A percentile compares a stretch with the other conserved stretches of the same genome.
phyloP scores from a whole-genome alignment of 495 filamentous ascomycete species.

The Penicillium goetzii region DNA sequence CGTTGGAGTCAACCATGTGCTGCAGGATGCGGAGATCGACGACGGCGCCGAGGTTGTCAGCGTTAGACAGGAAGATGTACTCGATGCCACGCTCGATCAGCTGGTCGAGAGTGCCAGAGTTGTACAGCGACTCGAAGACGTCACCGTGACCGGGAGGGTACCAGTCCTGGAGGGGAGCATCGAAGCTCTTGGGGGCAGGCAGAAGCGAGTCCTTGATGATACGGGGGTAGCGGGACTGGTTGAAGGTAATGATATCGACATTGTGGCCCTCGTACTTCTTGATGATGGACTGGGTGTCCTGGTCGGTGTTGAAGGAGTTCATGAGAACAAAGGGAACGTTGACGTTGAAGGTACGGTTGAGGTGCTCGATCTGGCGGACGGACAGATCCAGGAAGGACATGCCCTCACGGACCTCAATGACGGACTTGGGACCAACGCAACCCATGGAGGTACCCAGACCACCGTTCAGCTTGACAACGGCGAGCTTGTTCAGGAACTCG shows the following conservation, averaged over 20 bases:
- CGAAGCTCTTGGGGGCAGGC: slow-evolving; percentile 86
- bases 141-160: slow-evolving; percentile 99
- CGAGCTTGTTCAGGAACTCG: slow-evolving; percentile 94
- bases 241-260: slow-evolving; percentile 99
- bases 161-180: slow-evolving; percentile 93
- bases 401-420: slow-evolving; percentile 99
- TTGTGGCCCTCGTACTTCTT: slow-evolving; percentile 99
- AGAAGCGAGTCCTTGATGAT: slow-evolving; percentile 97
- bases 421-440: slow-evolving; percentile 98
- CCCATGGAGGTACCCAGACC: slow-evolving; percentile 99
- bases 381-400: slow-evolving; percentile 99
- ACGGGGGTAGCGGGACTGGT: slow-evolving; percentile 97
- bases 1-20: slow-evolving; percentile 95
- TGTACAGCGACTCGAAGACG: slow-evolving; percentile 99
- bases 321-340: slow-evolving; percentile 99
- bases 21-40: slow-evolving; percentile 97
- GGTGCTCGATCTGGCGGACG: slow-evolving; percentile 97
- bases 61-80: slow-evolving; percentile 98
- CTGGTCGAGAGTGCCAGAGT: slow-evolving; percentile 97
- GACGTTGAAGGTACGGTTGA: slow-evolving; percentile 96
- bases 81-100: slow-evolving; percentile 92
- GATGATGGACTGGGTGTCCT: slow-evolving; percentile 98
- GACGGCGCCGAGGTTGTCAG: slow-evolving; percentile 97
- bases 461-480: slow-evolving; percentile 98
- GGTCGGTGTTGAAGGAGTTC: slow-evolving; percentile 99